phyloP scores from a whole-genome alignment of 2,329 filamentous ascomycete species.

The Pyricularia pennisetigena region DNA sequence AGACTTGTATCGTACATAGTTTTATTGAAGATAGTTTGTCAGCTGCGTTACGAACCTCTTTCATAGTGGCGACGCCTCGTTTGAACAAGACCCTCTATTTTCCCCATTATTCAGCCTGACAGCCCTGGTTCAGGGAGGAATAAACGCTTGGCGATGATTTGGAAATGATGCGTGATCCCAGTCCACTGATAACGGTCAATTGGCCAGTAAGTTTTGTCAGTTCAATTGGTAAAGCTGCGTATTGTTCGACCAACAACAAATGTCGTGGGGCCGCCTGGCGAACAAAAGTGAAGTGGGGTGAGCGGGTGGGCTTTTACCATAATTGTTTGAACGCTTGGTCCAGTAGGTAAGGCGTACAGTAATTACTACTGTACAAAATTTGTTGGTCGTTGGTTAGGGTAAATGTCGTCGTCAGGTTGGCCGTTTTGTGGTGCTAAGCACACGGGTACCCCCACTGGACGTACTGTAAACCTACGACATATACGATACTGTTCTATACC shows the following conservation, averaged over 20 bases:
- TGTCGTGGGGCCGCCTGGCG: no score
- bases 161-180: background rate
- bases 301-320: background rate
- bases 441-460: background rate
- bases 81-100: background rate
- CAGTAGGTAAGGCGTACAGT: no score
- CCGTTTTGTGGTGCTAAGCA: background rate
- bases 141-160: background rate
- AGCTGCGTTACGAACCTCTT: background rate
- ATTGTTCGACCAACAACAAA: background rate
- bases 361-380: no score
- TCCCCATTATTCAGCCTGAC: background rate
- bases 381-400: background rate
- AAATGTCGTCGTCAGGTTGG: background rate
- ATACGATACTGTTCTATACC: no score
- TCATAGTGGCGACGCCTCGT: background rate
- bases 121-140: background rate
- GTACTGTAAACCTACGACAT: background rate
- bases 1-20: no score
- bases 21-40: no score
- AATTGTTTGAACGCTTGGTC: no score
- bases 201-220: background rate
- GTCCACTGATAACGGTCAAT: background rate
- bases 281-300: background rate
- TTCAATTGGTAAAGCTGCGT: background rate